phyloP scores from a whole-genome alignment of 306 rosid genomes.

The Cucumis cinereus region DNA sequence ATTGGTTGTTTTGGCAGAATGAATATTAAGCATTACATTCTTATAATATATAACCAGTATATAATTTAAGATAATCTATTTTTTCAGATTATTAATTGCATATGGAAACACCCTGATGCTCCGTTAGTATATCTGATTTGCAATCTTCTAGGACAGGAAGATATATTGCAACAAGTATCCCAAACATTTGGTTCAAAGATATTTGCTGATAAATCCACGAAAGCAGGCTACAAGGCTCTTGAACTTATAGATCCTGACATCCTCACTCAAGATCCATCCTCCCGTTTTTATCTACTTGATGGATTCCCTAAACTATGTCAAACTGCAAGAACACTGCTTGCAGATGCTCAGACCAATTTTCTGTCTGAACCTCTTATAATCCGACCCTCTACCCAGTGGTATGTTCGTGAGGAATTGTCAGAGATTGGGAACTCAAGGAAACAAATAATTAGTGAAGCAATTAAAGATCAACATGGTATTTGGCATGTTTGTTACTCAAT shows the following conservation, averaged over 20 bases:
- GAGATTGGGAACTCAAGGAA: slow-evolving; percentile 28
- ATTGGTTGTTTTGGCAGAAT: not conserved
- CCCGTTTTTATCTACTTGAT: slow-evolving; percentile 53
- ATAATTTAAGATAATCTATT: not conserved
- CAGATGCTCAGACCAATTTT: slow-evolving; percentile 32
- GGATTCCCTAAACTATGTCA: slow-evolving; percentile 52
- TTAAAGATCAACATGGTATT: slow-evolving; percentile 62
- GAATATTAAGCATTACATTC: not conserved
- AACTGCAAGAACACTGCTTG: slow-evolving; percentile 40
- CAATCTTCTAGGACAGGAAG: slow-evolving; percentile 69
- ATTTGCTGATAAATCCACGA: slow-evolving; percentile 38
- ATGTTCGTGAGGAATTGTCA: slow-evolving; percentile 35
- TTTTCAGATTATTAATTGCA: slow-evolving; percentile 59
- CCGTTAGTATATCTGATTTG: slow-evolving; percentile 43
- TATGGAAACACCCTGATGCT: slow-evolving; percentile 77
- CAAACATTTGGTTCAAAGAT: slow-evolving; percentile 63
- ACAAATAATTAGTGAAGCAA: slow-evolving; percentile 42
- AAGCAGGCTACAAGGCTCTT: slow-evolving; percentile 39
- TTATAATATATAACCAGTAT: not conserved
- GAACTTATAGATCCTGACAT: slow-evolving; percentile 42
- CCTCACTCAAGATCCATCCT: slow-evolving; percentile 47
- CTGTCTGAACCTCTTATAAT: slow-evolving; percentile 55
- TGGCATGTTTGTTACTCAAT: slow-evolving; percentile 81
- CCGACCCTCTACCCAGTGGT: slow-evolving; percentile 80
- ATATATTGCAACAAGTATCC: slow-evolving; percentile 48